phyloP scores from a whole-genome alignment of 257 asterid genomes.

The Ilex aquifolium region DNA sequence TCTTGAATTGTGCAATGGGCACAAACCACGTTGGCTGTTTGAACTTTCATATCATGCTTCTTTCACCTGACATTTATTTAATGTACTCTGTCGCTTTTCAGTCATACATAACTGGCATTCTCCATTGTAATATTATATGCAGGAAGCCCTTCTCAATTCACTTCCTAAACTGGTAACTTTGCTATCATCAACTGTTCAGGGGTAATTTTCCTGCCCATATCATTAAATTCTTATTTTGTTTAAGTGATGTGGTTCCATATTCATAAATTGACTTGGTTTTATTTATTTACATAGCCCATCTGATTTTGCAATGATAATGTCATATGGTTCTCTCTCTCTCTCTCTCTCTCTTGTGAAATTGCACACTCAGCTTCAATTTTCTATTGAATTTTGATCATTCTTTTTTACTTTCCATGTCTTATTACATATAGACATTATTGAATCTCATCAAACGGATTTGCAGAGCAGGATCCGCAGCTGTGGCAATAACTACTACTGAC shows the following conservation, averaged over 20 bases:
- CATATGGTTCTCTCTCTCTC: neutral
- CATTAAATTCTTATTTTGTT: constrained; percentile 5
- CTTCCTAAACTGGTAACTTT: constrained; percentile 72
- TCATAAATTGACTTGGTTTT: too few relatives aligned
- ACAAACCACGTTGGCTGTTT: neutral
- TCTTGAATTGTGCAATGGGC: too few relatives aligned
- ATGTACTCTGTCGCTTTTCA: neutral
- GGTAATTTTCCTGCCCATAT: constrained; percentile 41
- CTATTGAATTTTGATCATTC: neutral
- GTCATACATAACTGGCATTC: constrained; percentile 3
- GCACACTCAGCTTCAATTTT: constrained; percentile 6
- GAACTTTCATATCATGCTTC: neutral
- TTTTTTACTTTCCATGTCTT: neutral
- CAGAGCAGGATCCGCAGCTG: constrained; percentile 92
- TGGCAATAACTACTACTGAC: constrained; percentile 97
- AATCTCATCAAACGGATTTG: constrained; percentile 10
- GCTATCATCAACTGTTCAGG: constrained; percentile 56
- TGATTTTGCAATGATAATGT: neutral
- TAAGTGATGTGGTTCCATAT: constrained; percentile 4
- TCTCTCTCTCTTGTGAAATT: constrained; percentile 1
- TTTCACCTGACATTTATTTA: constrained; percentile 2
- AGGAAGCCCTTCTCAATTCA: constrained; percentile 91
- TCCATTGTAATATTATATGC: constrained; percentile 26
- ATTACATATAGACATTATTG: neutral
- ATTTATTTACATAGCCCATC: too few relatives aligned